Percentiles rank a stretch among this genome's conserved stretches.
phyloP scores from a whole-genome alignment of 2,329 filamentous ascomycete species.

The Diaporthe citri region DNA sequence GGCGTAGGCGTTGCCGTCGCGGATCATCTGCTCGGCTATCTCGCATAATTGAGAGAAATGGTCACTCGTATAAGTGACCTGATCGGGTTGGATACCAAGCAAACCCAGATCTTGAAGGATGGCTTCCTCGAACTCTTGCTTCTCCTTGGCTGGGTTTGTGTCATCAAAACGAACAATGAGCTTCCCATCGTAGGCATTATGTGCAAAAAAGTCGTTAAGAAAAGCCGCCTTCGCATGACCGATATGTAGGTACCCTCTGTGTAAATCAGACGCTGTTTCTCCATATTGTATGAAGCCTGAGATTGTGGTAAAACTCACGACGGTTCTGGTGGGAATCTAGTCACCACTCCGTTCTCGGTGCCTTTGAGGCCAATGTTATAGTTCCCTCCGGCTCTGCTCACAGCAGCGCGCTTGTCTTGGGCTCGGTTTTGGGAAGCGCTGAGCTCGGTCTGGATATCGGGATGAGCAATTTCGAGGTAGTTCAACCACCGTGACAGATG shows the following conservation, averaged over 20 bases:
- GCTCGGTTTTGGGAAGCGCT: slow-evolving; percentile 76
- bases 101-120: slow-evolving; percentile 92
- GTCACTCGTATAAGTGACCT: slow-evolving; percentile 92
- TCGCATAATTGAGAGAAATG: slow-evolving; percentile 95
- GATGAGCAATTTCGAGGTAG: slow-evolving; percentile 84
- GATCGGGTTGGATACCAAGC: slow-evolving; percentile 91
- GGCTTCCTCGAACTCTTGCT: slow-evolving; percentile 93
- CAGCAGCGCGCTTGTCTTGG: slow-evolving; percentile 75
- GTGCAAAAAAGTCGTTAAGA: slow-evolving; percentile 96
- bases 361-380: slow-evolving; percentile 91
- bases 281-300: background rate
- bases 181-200: slow-evolving; percentile 91
- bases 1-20: slow-evolving; percentile 88
- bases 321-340: slow-evolving; percentile 92
- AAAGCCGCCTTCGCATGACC: slow-evolving; percentile 95
- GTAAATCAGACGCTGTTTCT: background rate
- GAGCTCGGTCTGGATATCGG: slow-evolving; percentile 78
- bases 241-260: slow-evolving; percentile 87
- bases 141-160: slow-evolving; percentile 97
- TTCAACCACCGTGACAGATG: slow-evolving; percentile 90
- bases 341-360: slow-evolving; percentile 89
- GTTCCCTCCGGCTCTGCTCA: slow-evolving; percentile 82
- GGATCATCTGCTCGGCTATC: slow-evolving; percentile 85
- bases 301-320: slow-evolving; percentile 66
- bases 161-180: slow-evolving; percentile 95